Base-by-base conservation (phyloP, 2,329 filamentous ascomycete genomes). In the Rhynchosporium graminicola region DNA sequence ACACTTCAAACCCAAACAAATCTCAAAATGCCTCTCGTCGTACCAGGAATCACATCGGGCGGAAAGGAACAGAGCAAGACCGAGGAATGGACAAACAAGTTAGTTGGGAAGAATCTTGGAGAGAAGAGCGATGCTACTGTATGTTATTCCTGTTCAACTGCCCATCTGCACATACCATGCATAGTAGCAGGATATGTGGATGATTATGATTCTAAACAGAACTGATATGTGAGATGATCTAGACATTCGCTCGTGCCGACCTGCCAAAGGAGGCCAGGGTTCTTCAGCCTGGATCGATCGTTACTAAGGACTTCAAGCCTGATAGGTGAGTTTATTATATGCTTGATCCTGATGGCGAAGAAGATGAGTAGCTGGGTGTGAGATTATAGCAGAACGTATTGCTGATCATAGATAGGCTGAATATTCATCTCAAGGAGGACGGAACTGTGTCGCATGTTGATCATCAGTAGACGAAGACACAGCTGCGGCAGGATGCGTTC, bases 11-110 rank as follows among this genome's bases (percentile, higher is more conserved):
- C 28, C 2, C 13, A 51, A 28, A 48, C 43, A 31, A 56, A 43
- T 4, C 20, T 65, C 77, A 87, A 74, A 5, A 83, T 88, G 86
- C 86, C 86, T 83, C 85, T 88, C 76, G 80, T 88, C 69, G 80
- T 86, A 20, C 84, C 85, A 60, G 83, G 82, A 71, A 76, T 87
- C 69, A 85, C 79, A 66, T 78, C 69, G 57, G 70, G 76, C 38
- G 66, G 65, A 42, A 36, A 36, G 33, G 66, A 63, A 43, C 62
- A 63, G 29, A 63, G 62, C 73, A 79, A 80, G 75, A 83, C 80
- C 42, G 77, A 84, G 63, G 79, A 85, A 70, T 88, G 86, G 86
- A 77, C 76, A 67, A 81, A 80, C 75, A 86, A 87, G 78, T 78
- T 88, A 4, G 80, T 85, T 51, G 86, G 86, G 72, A 88, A 88